Evolutionary conservation across 192 early-diverging fungal genomes (phyloP).

Genomic region (Coemansia sp.): DNA sequence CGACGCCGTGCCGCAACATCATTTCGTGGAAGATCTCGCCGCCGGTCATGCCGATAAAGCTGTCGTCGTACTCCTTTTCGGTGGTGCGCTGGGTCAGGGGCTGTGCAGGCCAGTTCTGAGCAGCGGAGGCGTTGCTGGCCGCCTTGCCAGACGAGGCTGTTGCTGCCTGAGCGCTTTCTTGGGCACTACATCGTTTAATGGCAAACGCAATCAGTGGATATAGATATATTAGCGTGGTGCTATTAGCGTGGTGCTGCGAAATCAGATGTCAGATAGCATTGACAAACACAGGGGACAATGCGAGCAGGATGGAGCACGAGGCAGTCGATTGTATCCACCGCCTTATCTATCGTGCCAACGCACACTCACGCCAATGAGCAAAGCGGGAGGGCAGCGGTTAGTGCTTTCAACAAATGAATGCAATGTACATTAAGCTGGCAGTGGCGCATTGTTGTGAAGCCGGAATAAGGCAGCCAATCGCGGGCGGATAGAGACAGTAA

Average conservation of each 20-base stretch:
- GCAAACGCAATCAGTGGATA: no score
- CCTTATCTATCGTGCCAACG: not conserved
- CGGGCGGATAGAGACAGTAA: not conserved
- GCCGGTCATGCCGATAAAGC: constrained; percentile 94
- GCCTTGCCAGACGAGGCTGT: constrained; percentile 14
- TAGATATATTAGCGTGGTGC: no score
- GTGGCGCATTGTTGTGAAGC: constrained; percentile 9
- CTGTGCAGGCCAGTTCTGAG: constrained; percentile 23
- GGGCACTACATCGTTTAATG: constrained; percentile 19
- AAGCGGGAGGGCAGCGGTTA: no score
- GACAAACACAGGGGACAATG: no score
- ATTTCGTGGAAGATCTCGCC: constrained; percentile 99
- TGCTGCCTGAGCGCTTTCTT: constrained; percentile 33
- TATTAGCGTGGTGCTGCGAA: no score
- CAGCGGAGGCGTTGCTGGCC: constrained; percentile 13
- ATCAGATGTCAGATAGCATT: no score
- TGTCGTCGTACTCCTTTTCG: constrained; percentile 65
- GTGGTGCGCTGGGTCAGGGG: constrained; percentile 24
- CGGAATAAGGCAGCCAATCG: constrained; percentile 6
- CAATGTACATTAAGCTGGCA: constrained; percentile 4
- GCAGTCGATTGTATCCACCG: no score
- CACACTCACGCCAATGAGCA: not conserved
- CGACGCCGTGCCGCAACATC: constrained; percentile 93
- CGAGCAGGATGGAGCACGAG: no score
- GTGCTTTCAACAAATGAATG: constrained; percentile 6